Evolutionary conservation across 495 filamentous ascomycete species (phyloP), one percentile per base, ranked within the genome.

Genomic region (Penicillium pulvis): DNA sequence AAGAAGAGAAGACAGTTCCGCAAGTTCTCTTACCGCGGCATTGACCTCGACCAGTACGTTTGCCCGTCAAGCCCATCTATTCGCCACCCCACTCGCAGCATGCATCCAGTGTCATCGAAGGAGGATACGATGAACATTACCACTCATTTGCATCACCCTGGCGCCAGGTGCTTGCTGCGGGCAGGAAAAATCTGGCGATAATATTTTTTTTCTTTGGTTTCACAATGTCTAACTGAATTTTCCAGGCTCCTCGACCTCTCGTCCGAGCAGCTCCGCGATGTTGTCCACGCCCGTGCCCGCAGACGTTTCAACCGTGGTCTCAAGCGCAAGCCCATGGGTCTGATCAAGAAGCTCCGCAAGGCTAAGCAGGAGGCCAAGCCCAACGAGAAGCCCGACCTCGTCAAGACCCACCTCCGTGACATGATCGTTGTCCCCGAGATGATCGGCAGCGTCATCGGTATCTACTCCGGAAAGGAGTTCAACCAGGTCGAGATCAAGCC

Each of bases 391-490:
- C 91, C 85, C 69, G 94, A 97, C 75, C 87, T 94, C 71, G 93
- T 97, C 84, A 97, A 97, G 87, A 98, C 94, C 48, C 94, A 98
- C 80, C 86, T 98, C 65, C 92, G 94, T 78, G 87, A 98, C 82
- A 98, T 98, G 94, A 97, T 98, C 73, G 86, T 98, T 71, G 94
- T 98, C 69, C 94, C 81, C 64, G 94, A 98, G 87, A 97, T 98
- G 93, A 98, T 98, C 76, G 94, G 94, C 62, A 87, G 82, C 76
- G 94, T 98, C 69, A 88, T 98, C 72, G 94, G 93, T 76, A 94
- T 98, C 84, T 98, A 98, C 87, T 94, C 90, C 60, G 94, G 94
- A 76, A 98, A 98, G 87, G 95, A 97, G 82, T 98, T 98, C 88
- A 98, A 98, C 86, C 92, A 96, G 85, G 92, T 98, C 67, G 94